Base-by-base conservation (phyloP, 1,284 basidiomycete species). In the Albatrellus sp. region DNA sequence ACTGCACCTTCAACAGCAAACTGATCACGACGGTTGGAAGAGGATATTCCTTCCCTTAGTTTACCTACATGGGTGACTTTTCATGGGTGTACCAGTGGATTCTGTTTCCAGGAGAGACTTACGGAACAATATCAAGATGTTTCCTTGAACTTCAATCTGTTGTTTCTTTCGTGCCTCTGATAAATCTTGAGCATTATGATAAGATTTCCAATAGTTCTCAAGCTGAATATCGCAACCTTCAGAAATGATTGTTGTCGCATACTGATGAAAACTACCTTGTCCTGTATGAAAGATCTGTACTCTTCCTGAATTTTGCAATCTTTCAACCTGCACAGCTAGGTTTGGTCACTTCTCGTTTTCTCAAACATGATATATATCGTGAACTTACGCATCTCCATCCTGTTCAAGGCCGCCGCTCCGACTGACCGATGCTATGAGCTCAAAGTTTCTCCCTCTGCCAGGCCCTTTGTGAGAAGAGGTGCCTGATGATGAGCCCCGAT, bases 61-160 rank as follows among this genome's bases (percentile, higher is more conserved):
- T 84, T 84, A 24, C 81, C 80, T 84, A 49, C 32, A 24, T n/a
- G 35, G 5, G 35, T 12, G 19, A 19, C 43, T 29, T 48, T 42
- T 47, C 17, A 19, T 16, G 6, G 37, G 10, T 33, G 40, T 7
- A 6, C 12, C 13, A 36, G 37, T 24, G 31, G 8, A 7, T 31
- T 19, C 34, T 6, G 32, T 31, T 19, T 40, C 44, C 1, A 24
- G 17, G 33, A 35, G 16, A 2, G 13, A 62, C 77, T 59, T 52
- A 83, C 80, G 69, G 51, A 83, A 74, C 16, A 80, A 52, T 36
- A 84, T 83, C 35, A 83, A 59, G 4, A 81, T 57, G 52, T 83
- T 84, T 42, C 75, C 73, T 55, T 80, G 72, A 13, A 63, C 64
- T 36, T 80, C 72, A 5, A 20, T 11, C 32, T 30, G 31, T 38